Evolutionary conservation across 441 rosid genomes (phyloP).

Genomic region (Kokia cookei): DNA sequence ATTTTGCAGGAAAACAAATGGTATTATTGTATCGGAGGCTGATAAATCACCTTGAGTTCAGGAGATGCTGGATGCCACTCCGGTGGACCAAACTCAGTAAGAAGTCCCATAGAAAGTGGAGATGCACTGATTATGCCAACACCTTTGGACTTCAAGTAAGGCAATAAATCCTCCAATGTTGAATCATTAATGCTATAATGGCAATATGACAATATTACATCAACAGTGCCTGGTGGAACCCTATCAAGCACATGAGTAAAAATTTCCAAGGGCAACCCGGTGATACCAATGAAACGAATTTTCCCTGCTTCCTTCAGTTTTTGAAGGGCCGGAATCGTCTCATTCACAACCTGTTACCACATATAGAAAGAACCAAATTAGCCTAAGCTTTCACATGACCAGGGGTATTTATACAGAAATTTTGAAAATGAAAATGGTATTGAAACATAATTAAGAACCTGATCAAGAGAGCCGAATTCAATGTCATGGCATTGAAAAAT

Average conservation of each 20-base stretch:
- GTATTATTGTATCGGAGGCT: background rate
- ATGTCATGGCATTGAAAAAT: conserved; percentile 89
- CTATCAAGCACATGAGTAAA: conserved; percentile 81
- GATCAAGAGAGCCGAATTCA: conserved; percentile 44
- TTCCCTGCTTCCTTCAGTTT: conserved; percentile 81
- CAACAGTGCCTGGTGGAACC: conserved; percentile 56
- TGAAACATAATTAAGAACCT: conserved; percentile 19
- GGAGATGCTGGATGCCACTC: conserved; percentile 95
- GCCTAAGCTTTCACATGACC: background rate
- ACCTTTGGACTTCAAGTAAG: conserved; percentile 80
- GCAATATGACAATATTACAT: conserved; percentile 32
- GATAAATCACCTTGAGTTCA: conserved; percentile 60
- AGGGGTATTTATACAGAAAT: no score
- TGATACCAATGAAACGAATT: conserved; percentile 68
- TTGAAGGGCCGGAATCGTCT: conserved; percentile 90
- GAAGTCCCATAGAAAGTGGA: conserved; percentile 92
- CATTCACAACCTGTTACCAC: conserved; percentile 59
- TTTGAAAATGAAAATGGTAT: no score
- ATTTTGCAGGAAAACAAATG: background rate
- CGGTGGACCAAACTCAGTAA: conserved; percentile 85
- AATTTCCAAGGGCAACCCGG: conserved; percentile 76
- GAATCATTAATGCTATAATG: conserved; percentile 80
- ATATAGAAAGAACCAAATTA: conserved; percentile 8
- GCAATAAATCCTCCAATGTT: conserved; percentile 60
- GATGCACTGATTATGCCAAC: conserved; percentile 84